Base-by-base conservation (phyloP, 2,329 filamentous ascomycete genomes). In the Xylariaceae sp. region DNA sequence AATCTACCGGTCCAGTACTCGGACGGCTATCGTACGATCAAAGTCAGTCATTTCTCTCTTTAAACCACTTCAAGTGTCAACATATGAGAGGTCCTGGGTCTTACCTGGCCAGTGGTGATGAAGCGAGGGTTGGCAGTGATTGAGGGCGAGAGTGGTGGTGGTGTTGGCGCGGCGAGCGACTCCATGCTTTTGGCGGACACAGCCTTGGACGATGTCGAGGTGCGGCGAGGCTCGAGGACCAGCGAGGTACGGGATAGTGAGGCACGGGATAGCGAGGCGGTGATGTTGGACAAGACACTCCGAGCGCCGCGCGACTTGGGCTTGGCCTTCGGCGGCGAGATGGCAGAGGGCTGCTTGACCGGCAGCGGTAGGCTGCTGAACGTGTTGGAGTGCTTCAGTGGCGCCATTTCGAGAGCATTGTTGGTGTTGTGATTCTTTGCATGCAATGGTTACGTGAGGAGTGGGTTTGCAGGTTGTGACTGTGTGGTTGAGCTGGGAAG, bases 1-100 rank as follows among this genome's bases (percentile, higher is more conserved):
- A 85, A 84, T 36, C 83, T 78, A 15, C 83, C 83, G 11, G 74
- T 70, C 83, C 83, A 87, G 63, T 83, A 86, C 2, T 71, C 64
- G 2, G 74, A 72, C 6, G 73, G 66, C 22, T 27, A 27, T 57
- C 78, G 74, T 2, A 75, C 71, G 0, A 61, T 66, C 44, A 62
- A 61, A 12, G 82, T 64, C 33, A 14, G 33, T 12, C 33, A 27
- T 27, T 27, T 27, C 22, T 27, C 22, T 7, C 4, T 27, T 27
- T 27, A 7, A 4, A 27, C 4, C 22, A 27, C 22, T 27, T 27
- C 22, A 27, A 5, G 22, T 27, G 22, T 27, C 22, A 27, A 27
- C 4, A 7, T 5, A 27, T 27, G 22, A 27, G 22, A 27, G 22
- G 22, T 27, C 22, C 7, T 27, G 33, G 33, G 3, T 36, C 12